Evolutionary conservation across 495 filamentous ascomycete genomes (phyloP).

Genomic region (Aspergillus bridgeri): DNA sequence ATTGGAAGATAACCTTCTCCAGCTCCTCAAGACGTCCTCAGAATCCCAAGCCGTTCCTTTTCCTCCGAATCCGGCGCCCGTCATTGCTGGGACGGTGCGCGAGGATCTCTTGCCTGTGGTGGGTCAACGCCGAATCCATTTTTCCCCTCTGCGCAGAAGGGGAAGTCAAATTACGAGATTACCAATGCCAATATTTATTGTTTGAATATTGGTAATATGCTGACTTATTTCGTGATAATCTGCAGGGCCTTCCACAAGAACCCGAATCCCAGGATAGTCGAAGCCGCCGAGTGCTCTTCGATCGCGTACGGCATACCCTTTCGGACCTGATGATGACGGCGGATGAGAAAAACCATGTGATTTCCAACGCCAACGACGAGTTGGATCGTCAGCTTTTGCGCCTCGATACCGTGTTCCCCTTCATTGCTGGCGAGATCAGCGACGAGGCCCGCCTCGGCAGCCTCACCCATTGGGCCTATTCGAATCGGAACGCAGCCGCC

Average conservation of each 20-base stretch:
- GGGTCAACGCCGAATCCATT: conserved; percentile 6
- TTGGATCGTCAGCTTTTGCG: conserved; percentile 81
- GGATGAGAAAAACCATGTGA: conserved; percentile 96
- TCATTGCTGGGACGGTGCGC: conserved; percentile 35
- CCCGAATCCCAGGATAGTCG: conserved; percentile 38
- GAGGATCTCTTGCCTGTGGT: conserved; percentile 41
- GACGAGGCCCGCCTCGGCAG: conserved; percentile 91
- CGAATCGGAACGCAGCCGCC: conserved; percentile 63
- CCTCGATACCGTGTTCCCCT: conserved; percentile 77
- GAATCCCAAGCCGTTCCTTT: conserved; percentile 47
- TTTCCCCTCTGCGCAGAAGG: background rate
- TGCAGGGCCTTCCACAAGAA: conserved; percentile 29
- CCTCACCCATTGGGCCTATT: conserved; percentile 92
- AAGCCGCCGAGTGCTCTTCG: conserved; percentile 64
- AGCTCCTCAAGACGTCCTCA: conserved; percentile 64
- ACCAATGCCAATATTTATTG: background rate
- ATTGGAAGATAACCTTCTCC: conserved; percentile 58
- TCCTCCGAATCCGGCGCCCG: conserved; percentile 38
- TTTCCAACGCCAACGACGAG: conserved; percentile 83
- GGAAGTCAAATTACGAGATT: background rate
- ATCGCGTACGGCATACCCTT: conserved; percentile 56
- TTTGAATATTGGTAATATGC: background rate
- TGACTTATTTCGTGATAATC: conserved; percentile 4
- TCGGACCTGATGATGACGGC: conserved; percentile 76
- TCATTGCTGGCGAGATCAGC: conserved; percentile 85